Evolutionary conservation across 306 rosid species (phyloP), one percentile per base, ranked within the genome.

Genomic region (Glycine soja): DNA sequence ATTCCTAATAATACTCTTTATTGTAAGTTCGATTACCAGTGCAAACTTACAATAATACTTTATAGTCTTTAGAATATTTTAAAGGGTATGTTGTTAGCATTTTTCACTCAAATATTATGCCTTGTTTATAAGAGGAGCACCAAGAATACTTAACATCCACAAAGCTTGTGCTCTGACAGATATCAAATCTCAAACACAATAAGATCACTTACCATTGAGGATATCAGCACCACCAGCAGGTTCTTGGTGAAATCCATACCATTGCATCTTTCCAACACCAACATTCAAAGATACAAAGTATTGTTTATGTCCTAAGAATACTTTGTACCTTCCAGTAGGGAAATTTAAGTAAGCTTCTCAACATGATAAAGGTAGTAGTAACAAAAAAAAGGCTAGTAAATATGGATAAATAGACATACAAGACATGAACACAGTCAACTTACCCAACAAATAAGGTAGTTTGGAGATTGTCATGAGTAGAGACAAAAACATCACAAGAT

Each of bases 241-340:
- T 79, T 96, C 99, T 73, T 96, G 77, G 82, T 96, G 85, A 80
- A 96, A 96, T 52, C 97, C 99, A 84, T 96, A 96, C 99, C 99
- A 96, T 86, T 93, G 99, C 98, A 92, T 93, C 94, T 96, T 96
- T 83, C 99, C 99, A 11, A 82, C 91, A 4, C 99, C 99, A 13
- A 96, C 98, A 68, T 96, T 98, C 18, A 98, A 96, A 72, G 99
- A 93, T 70, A 96, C 99, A 3, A 96, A 96, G 86, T 96, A 96
- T 85, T 96, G 98, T 74, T 96, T 96, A 96, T 93, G 97, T 78
- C 99, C 99, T 89, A 96, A 80, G 87, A 96, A 96, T 12, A 96
- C 99, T 34, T 98, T 98, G 85, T 96, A 96, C 93, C 99, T 95
- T 87, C 82, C 79, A 88, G 42, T 65, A 45, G 14, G 85, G 30